Evolutionary conservation across 164 flowering plant species (phyloP).

Genomic region (Vitis cinerea): DNA sequence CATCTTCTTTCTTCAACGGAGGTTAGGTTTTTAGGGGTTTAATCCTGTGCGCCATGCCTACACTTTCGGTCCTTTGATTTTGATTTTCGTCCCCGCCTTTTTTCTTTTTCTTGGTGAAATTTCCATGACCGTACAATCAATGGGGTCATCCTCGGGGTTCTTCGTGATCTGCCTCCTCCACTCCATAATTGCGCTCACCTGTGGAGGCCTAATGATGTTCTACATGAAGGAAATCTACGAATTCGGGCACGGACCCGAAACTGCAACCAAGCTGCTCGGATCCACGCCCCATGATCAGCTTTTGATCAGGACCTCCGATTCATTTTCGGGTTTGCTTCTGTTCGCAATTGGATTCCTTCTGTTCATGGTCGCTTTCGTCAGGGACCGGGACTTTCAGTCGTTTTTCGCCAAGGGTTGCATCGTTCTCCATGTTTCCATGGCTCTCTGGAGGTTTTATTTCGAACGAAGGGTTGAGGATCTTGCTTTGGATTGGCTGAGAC

Average conservation of each 20-base stretch:
- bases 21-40: too few species aligned
- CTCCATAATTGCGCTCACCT: constrained; percentile 33
- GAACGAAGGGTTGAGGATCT: constrained; percentile 50
- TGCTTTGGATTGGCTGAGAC: constrained; percentile 50
- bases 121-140: not conserved
- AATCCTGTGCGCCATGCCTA: constrained; percentile 5
- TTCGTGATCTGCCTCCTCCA: constrained; percentile 45
- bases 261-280: constrained; percentile 50
- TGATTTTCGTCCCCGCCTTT: not conserved
- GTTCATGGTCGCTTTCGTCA: constrained; percentile 71
- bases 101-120: too few species aligned
- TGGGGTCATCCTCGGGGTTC: constrained; percentile 32
- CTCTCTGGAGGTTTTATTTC: constrained; percentile 41
- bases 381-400: constrained; percentile 57
- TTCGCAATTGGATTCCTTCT: constrained; percentile 54
- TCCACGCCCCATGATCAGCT: constrained; percentile 79
- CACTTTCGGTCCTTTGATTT: not conserved
- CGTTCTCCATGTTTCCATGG: constrained; percentile 40
- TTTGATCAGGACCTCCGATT: constrained; percentile 60
- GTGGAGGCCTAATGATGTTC: constrained; percentile 53
- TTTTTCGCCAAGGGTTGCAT: constrained; percentile 74
- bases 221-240: constrained; percentile 39
- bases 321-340: constrained; percentile 54
- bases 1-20: too few species aligned
- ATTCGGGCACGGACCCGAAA: constrained; percentile 53